Percentiles rank a stretch among this genome's conserved stretches.
Evolutionary conservation across 176 grass and related monocot species (phyloP).

Genomic region (Pharus latifolius): DNA sequence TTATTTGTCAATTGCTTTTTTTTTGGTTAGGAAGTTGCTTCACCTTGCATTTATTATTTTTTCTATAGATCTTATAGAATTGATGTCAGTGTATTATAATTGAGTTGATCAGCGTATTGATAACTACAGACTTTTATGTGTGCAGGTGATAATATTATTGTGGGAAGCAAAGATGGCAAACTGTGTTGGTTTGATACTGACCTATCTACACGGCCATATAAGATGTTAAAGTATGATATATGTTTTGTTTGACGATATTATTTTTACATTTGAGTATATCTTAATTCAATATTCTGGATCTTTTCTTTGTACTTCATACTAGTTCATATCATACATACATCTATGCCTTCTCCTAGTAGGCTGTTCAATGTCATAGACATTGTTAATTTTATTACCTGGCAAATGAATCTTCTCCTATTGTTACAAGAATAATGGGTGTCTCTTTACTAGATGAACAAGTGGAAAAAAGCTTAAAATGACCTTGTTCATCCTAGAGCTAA

Average conservation of each 20-base stretch:
- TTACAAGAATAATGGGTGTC: not conserved
- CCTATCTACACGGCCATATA: constrained; percentile 69
- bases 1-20: not conserved
- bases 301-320: not conserved
- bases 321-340: too few relatives aligned
- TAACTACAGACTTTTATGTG: not conserved
- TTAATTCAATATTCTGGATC: not conserved
- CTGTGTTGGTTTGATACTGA: constrained; percentile 98
- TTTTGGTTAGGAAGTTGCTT: not conserved
- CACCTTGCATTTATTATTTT: not conserved
- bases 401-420: not conserved
- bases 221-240: constrained; percentile 61
- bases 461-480: not conserved
- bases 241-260: not conserved
- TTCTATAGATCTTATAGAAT: not conserved
- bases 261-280: not conserved
- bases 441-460: not conserved
- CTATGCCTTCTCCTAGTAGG: too few relatives aligned
- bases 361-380: not conserved
- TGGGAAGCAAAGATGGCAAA: constrained; percentile 95
- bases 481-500: not conserved
- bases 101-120: not conserved
- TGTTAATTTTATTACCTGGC: not conserved
- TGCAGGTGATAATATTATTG: constrained; percentile 94
- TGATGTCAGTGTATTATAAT: not conserved